Percentiles rank a stretch among this genome's conserved stretches.
Evolutionary conservation across 129 eudicot genomes (phyloP).

Genomic region (Lonicera japonica): DNA sequence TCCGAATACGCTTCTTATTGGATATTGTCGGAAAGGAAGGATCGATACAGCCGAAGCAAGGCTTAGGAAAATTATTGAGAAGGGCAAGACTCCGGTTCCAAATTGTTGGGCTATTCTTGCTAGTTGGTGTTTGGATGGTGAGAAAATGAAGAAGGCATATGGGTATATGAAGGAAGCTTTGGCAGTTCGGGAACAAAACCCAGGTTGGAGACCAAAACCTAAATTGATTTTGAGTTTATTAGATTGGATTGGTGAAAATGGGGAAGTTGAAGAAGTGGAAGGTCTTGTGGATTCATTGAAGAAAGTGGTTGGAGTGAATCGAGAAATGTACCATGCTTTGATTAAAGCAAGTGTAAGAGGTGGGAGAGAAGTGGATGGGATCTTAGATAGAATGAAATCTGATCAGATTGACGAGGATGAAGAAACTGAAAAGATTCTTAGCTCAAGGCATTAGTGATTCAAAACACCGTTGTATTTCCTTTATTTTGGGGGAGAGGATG

Average conservation of each 20-base stretch:
- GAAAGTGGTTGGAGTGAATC: conserved; percentile 22
- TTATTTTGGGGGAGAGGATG: too few species aligned
- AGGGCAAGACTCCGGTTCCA: conserved; percentile 33
- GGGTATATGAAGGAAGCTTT: conserved; percentile 41
- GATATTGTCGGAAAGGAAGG: conserved; percentile 22
- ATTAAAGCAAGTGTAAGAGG: conserved; percentile 23
- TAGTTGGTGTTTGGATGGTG: conserved; percentile 15
- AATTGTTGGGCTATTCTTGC: conserved; percentile 39
- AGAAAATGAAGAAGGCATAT: conserved; percentile 34
- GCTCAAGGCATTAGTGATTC: not conserved
- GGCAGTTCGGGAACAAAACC: conserved; percentile 15
- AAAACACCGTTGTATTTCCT: too few species aligned
- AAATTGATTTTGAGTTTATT: conserved; percentile 15
- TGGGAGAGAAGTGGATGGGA: conserved; percentile 17
- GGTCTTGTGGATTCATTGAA: conserved; percentile 26
- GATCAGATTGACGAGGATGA: conserved; percentile 30
- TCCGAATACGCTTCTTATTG: conserved; percentile 35
- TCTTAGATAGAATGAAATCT: conserved; percentile 30
- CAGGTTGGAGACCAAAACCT: conserved; percentile 39
- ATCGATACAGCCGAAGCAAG: conserved; percentile 27
- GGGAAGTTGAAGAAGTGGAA: conserved; percentile 26
- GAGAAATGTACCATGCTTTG: conserved; percentile 26
- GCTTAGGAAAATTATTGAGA: conserved; percentile 21
- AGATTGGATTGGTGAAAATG: conserved; percentile 30
- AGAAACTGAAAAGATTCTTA: conserved; percentile 17